Evolutionary conservation across 257 asterid genomes (phyloP), one percentile per base, ranked within the genome.

Genomic region (Perilla frutescens): DNA sequence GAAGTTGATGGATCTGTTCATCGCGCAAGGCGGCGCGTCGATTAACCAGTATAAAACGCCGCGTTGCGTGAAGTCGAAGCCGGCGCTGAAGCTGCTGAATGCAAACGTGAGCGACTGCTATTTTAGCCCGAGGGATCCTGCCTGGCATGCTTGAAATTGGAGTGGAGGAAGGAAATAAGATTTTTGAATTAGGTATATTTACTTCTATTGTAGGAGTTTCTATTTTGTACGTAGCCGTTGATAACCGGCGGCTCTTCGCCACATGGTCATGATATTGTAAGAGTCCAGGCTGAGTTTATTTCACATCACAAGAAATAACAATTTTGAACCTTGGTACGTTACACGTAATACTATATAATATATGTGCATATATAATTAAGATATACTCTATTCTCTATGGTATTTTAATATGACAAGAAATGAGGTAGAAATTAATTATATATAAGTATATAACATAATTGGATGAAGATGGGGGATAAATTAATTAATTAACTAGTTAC

Each of bases 41-140:
- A 86, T 90, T 40, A 90, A 90, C 76, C 96, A 90, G 84, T 88
- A 90, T 34, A 90, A 90, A 60, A 84, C 93, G 31, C 96, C 96
- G 3, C 79, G 96, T 76, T 90, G 91, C 72, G 89, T 90, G 12
- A 86, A 81, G 62, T 81, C 88, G 5, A 88, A 85, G 44, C 64
- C 90, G 59, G 89, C 87, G 29, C 66, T 88, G 73, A 81, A 88
- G 80, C 86, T 90, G 78, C 89, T 90, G 0, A 83, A 87, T 73
- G 86, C 89, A 36, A 90, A 81, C 32, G 87, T 88, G 59, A 78
- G 65, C 72, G 87, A 72, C 34, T 79, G 79, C 50, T 85, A 83
- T 67, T 84, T 90, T 48, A 88, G 97, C 47, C 86, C 89, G 15
- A 90, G 90, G 81, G 89, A 87, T 75, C 96, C 96, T 62, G 54